Evolutionary conservation across 306 rosid genomes (phyloP).

Genomic region (Rosa chinensis): DNA sequence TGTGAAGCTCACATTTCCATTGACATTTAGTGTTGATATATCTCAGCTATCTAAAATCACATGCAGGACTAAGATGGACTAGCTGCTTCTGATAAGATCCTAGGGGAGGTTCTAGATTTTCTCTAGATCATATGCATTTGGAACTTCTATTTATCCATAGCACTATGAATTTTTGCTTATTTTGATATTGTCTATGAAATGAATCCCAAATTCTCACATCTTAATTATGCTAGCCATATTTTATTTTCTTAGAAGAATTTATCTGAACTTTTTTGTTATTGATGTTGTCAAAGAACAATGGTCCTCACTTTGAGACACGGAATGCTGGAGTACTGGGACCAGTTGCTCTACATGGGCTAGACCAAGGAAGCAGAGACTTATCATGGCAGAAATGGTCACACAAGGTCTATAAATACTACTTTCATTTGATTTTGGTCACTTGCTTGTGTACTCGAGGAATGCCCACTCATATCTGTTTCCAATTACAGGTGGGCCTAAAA

Average conservation of each 20-base stretch:
- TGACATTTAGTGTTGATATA: neutral
- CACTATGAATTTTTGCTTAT: neutral
- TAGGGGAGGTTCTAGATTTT: neutral
- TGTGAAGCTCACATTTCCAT: neutral
- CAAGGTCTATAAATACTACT: conserved; percentile 53
- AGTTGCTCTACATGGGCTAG: conserved; percentile 59
- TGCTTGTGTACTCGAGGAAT: neutral
- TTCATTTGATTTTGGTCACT: neutral
- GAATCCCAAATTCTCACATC: neutral
- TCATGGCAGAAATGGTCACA: conserved; percentile 87
- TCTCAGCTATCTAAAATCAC: neutral
- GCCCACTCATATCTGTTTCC: neutral
- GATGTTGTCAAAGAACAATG: conserved; percentile 58
- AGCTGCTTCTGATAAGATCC: neutral
- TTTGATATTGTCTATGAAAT: neutral
- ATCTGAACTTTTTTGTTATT: conserved; percentile 11
- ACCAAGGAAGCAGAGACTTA: conserved; percentile 64
- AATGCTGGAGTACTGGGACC: conserved; percentile 80
- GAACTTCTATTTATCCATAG: neutral
- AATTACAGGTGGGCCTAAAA: conserved; percentile 46
- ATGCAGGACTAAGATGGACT: neutral
- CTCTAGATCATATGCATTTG: neutral
- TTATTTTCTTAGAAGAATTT: neutral
- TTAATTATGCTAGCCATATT: neutral
- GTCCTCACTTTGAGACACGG: conserved; percentile 71